These are phyloP conservation scores for Coniochaeta sp. DNA, from an alignment of 2,329 filamentous ascomycete genomes.

Conservation along the genomic window DNA sequence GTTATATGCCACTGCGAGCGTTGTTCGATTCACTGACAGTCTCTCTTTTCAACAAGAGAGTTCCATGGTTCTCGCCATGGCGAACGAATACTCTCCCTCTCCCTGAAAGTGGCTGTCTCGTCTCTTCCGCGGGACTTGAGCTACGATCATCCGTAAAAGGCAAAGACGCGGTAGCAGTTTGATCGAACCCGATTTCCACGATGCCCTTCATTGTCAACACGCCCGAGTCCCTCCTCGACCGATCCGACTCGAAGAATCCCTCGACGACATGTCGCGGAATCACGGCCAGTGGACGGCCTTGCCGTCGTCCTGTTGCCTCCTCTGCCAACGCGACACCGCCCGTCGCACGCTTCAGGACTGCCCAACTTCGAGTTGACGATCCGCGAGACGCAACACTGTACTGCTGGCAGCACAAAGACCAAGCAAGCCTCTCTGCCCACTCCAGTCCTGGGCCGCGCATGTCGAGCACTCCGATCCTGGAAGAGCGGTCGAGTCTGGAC, in stretches of 20 bases:
- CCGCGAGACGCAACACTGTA: constrained; percentile 59
- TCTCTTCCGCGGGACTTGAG: not conserved
- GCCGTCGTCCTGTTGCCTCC: constrained; percentile 62
- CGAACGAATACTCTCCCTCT: not conserved
- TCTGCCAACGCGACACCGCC: constrained; percentile 24
- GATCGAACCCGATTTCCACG: not conserved
- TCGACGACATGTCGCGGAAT: constrained; percentile 82
- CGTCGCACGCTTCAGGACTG: constrained; percentile 18
- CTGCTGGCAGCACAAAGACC: constrained; percentile 94
- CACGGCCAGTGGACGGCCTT: constrained; percentile 74
- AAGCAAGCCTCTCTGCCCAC: constrained; percentile 50
- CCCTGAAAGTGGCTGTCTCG: not conserved
- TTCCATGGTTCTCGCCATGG: too few species aligned
- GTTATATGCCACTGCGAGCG: too few species aligned
- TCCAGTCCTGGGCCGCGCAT: constrained; percentile 37
- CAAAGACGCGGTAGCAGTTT: not conserved
- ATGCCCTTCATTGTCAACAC: constrained; percentile 67
- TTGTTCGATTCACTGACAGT: too few species aligned
- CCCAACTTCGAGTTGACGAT: constrained; percentile 35
- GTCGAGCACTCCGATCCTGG: constrained; percentile 45
- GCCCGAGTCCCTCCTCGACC: constrained; percentile 71
- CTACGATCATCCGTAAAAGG: not conserved
- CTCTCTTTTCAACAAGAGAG: too few species aligned
- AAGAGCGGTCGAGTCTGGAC: constrained; percentile 72
- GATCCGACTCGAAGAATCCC: constrained; percentile 80